Conservation (phyloP, 208 protist species). For the Acanthamoeba triangularis region DNA sequence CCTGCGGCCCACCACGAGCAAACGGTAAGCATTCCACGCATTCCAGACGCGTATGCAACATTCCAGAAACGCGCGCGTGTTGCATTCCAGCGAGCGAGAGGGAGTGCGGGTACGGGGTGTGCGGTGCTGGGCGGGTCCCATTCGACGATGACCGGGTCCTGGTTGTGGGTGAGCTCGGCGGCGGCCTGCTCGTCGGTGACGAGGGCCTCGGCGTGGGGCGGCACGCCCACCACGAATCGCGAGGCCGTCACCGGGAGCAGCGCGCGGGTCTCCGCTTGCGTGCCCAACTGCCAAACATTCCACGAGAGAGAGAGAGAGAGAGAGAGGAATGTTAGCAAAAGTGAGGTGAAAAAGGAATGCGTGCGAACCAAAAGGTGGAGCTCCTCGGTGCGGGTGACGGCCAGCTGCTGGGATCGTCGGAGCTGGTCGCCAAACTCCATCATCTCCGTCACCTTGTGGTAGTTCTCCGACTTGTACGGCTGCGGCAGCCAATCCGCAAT, state of each 20-base stretch:
- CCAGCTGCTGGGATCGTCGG: constrained; percentile 66
- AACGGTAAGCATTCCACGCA: not conserved
- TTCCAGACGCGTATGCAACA: not conserved
- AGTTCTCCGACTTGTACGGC: constrained; percentile 65
- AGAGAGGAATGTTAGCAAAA: not conserved
- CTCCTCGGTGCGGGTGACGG: constrained; percentile 69
- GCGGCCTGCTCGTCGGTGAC: constrained; percentile 24
- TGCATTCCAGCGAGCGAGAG: not conserved
- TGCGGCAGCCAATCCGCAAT: constrained; percentile 51
- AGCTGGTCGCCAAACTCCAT: constrained; percentile 52
- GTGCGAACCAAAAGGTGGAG: constrained; percentile 21
- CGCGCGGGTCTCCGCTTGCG: not conserved
- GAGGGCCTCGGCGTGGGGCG: constrained; percentile 45
- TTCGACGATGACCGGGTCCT: constrained; percentile 36
- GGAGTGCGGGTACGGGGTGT: not conserved
- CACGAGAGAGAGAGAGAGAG: not conserved
- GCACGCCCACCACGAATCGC: constrained; percentile 46
- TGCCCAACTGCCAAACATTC: not conserved
- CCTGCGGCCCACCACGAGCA: not conserved
- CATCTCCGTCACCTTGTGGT: constrained; percentile 72
- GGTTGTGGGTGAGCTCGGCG: constrained; percentile 56
- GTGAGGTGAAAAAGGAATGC: not conserved
- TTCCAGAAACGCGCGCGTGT: not conserved
- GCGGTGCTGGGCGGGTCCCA: constrained; percentile 27
- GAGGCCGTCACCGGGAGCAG: not conserved